Evolutionary conservation across 768 basidiomycete species (phyloP), one percentile per base, ranked within the genome.

Genomic region (Pulveroboletus sp.): DNA sequence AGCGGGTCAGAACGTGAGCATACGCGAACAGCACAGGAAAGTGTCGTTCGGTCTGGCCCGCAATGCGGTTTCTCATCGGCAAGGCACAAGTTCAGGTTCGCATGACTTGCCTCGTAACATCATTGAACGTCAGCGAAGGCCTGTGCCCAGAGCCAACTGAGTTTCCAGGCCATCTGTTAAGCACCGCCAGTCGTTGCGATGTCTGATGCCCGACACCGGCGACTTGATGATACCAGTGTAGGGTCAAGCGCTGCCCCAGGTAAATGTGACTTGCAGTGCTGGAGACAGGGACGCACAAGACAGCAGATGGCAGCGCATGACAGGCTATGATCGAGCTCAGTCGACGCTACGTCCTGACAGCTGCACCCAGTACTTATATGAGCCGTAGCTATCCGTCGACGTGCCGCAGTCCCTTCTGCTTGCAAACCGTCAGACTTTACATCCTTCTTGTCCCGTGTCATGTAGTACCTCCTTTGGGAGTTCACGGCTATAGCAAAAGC

Each of bases 141-240:
- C 43, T 28, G 33, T 47, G 35, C 30, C 5, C 8, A 6, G 31
- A 11, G 17, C 14, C 41, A 52, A 15, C 4, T 5, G 13, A 4
- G 42, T 2, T 2, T 21, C 2, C 21, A 21, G 15, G 42, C 13
- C 42, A 24, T 32, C 31, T 24, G 31, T 43, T 32, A n/a, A 36
- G 35, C 35, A 27, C 26, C 4, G 44, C 35, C n/a, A 43, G 44
- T 27, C 33, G 7, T 13, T 1, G 27, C 52, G 15, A 30, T 18
- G 32, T 6, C 35, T 38, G 46, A 46, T 44, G 33, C 10, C 28
- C 38, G 47, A 45, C 54, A 50, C 47, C 44, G 54, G 46, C 39
- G 39, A 37, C 14, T 15, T 47, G 51, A 54, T 39, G 36, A 8
- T 21, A 10, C n/a, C 33, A n/a, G 4, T 31, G 39, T 10, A 32